phyloP scores from a whole-genome alignment of 305 asterid genomes.

The Caryopteris hybrid region DNA sequence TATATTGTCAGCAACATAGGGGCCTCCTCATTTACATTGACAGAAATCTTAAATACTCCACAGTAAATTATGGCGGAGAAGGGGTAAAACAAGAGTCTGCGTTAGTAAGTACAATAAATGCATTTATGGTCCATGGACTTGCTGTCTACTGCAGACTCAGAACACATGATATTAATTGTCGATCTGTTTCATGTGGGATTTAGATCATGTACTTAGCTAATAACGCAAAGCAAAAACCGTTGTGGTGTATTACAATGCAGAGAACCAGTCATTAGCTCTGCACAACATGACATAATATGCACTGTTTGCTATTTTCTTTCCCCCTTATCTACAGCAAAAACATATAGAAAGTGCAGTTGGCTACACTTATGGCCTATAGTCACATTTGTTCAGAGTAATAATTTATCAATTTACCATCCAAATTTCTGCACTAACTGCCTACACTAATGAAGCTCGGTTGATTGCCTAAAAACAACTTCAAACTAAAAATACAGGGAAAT shows the following conservation, averaged over 20 bases:
- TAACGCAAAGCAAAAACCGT: background rate
- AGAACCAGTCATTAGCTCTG: no score
- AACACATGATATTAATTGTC: constrained; percentile 9
- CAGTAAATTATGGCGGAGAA: background rate
- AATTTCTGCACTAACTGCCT: background rate
- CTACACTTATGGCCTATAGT: no score
- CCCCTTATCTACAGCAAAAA: no score
- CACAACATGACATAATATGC: no score
- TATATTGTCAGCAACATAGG: constrained; percentile 1
- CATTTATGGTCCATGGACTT: constrained; percentile 8
- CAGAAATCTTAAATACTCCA: background rate
- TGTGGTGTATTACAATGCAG: background rate
- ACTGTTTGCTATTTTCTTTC: no score
- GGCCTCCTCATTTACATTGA: constrained; percentile 5
- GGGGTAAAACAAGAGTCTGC: background rate
- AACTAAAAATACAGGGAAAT: background rate
- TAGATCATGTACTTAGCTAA: no score
- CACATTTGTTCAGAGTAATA: no score
- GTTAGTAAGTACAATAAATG: background rate
- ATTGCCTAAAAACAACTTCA: background rate
- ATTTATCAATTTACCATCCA: background rate
- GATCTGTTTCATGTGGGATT: background rate
- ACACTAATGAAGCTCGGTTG: background rate
- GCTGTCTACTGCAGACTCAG: constrained; percentile 8
- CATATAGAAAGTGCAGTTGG: no score